These are phyloP conservation scores for Talaromyces verruculosus DNA, from an alignment of 2,329 filamentous ascomycete species.

Conservation along the genomic window DNA sequence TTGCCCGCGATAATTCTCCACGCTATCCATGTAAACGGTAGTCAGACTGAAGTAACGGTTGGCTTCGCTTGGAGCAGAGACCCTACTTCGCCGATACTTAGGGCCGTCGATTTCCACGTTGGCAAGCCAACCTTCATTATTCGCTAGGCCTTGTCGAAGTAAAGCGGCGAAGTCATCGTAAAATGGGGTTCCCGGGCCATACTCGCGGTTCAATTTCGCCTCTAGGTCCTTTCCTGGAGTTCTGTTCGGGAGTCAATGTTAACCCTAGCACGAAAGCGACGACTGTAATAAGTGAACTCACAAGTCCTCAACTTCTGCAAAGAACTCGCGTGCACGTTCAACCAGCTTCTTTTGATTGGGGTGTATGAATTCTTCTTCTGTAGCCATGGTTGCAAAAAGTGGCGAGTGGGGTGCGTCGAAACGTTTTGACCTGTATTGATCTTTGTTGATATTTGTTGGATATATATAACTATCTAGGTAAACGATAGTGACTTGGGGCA, in stretches of 20 bases:
- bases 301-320: neutral
- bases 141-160: neutral
- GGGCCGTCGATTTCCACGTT: neutral
- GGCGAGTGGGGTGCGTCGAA: neutral
- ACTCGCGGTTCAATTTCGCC: neutral
- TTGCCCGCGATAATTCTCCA: neutral
- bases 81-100: neutral
- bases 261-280: neutral
- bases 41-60: neutral
- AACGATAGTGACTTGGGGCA: neutral
- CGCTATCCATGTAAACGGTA: neutral
- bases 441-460: neutral
- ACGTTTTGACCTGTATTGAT: neutral
- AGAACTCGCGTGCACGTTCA: neutral
- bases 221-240: neutral
- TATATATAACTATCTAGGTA: neutral
- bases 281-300: neutral
- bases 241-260: neutral
- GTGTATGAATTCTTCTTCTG: neutral
- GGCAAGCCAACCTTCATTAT: neutral
- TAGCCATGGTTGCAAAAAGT: neutral
- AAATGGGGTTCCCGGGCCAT: neutral
- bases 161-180: neutral
- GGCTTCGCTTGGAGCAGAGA: neutral
- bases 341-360: neutral